Evolutionary conservation across 768 basidiomycete species (phyloP).

Genomic region (Lactarius vividus): DNA sequence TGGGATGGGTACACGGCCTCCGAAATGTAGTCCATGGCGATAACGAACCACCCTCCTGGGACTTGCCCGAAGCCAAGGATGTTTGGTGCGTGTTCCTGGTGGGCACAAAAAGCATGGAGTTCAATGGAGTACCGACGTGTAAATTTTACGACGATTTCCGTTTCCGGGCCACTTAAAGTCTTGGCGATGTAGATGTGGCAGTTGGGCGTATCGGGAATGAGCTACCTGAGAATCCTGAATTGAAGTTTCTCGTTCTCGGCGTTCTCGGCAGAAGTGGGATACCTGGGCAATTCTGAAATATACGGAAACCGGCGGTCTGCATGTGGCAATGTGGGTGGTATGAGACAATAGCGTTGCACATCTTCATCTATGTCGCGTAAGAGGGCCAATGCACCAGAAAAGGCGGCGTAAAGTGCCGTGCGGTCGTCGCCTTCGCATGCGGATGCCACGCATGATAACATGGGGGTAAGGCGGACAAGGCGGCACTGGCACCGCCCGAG

Average conservation of each 20-base stretch:
- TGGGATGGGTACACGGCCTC: not conserved
- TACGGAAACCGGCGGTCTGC: not conserved
- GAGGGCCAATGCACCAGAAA: not conserved
- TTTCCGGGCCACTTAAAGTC: not conserved
- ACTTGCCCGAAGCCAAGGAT: not conserved
- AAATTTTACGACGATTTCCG: not conserved
- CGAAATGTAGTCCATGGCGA: not conserved
- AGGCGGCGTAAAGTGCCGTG: not conserved
- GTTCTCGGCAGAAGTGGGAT: not conserved
- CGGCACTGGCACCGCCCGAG: not conserved
- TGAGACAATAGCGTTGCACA: not conserved
- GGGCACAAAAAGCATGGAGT: constrained; percentile 3
- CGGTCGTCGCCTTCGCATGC: not conserved
- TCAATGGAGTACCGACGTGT: not conserved
- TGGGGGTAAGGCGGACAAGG: not conserved
- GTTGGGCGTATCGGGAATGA: not conserved
- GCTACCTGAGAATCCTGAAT: not conserved
- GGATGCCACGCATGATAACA: not conserved
- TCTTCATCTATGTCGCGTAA: not conserved
- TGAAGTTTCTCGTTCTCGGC: not conserved
- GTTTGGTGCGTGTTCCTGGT: not conserved
- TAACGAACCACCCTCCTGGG: not conserved
- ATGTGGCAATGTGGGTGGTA: not conserved
- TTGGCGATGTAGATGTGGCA: not conserved
- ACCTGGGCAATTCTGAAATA: not conserved